A percentile compares a stretch with the other conserved stretches of the same genome.
phyloP scores from a whole-genome alignment of 805 yeast species.

The Starmerella bombi region DNA sequence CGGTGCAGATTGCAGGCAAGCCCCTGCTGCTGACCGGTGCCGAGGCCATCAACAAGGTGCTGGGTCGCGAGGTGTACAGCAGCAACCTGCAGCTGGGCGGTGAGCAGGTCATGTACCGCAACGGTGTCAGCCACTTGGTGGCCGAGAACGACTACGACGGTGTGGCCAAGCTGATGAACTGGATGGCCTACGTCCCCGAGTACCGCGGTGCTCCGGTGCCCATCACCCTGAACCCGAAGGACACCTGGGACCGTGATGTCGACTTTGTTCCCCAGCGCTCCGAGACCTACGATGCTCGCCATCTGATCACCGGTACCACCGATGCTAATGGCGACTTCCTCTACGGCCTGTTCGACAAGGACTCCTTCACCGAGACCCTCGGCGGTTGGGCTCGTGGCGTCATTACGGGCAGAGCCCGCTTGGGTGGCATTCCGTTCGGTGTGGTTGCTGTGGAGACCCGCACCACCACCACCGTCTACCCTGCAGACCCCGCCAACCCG shows the following conservation, averaged over 20 bases:
- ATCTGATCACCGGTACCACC: constrained; percentile 80
- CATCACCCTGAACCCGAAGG: constrained; percentile 50
- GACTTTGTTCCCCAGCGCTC: constrained; percentile 61
- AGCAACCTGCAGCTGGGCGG: constrained; percentile 98
- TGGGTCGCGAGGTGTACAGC: constrained; percentile 94
- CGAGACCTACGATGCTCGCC: constrained; percentile 79
- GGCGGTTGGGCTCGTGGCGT: constrained; percentile 99
- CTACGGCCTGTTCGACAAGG: constrained; percentile 80
- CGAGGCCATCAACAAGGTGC: constrained; percentile 90
- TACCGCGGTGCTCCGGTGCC: constrained; percentile 85
- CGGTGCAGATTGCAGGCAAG: constrained; percentile 97
- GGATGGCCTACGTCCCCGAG: constrained; percentile 93
- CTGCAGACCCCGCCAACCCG: constrained; percentile 98
- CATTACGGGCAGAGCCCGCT: constrained; percentile 95
- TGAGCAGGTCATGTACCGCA: constrained; percentile 94
- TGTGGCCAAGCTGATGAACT: constrained; percentile 82
- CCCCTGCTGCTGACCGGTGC: constrained; percentile 98
- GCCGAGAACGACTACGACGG: constrained; percentile 96
- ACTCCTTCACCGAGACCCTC: constrained; percentile 88
- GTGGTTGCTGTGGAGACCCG: constrained; percentile 93
- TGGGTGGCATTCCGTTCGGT: constrained; percentile 98
- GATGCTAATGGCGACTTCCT: constrained; percentile 55
- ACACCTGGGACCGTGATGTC: constrained; percentile 87
- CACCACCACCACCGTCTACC: constrained; percentile 73
- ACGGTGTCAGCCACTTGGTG: constrained; percentile 96